A percentile compares a stretch with the other conserved stretches of the same genome.
Evolutionary conservation across 345 rosid genomes (phyloP).

Genomic region (Mercurialis annua): DNA sequence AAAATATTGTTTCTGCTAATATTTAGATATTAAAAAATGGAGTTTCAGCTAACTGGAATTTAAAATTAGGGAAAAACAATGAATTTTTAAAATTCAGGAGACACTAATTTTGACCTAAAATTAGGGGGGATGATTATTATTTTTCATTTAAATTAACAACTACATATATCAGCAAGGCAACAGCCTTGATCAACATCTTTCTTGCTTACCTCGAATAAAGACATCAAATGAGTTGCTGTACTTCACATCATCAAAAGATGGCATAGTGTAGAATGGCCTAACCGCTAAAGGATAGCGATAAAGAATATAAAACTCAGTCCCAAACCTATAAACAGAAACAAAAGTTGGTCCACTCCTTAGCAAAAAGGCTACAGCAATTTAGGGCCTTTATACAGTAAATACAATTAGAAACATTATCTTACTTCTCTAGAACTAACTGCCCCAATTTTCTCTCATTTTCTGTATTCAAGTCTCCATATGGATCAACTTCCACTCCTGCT

Average conservation of each 20-base stretch:
- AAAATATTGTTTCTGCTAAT: too few relatives aligned
- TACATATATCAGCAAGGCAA: too few relatives aligned
- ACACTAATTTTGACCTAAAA: too few relatives aligned
- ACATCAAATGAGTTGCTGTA: constrained; percentile 95
- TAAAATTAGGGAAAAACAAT: too few relatives aligned
- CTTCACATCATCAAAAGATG: constrained; percentile 62
- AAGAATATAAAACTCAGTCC: constrained; percentile 82
- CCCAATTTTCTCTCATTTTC: constrained; percentile 89
- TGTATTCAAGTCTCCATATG: constrained; percentile 83
- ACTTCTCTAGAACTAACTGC: constrained; percentile 82
- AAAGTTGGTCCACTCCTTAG: not conserved
- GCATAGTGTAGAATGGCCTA: constrained; percentile 96
- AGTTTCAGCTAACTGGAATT: too few relatives aligned
- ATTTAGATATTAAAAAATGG: not conserved
- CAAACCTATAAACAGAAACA: constrained; percentile 48
- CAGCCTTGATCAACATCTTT: not conserved
- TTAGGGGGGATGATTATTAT: too few relatives aligned
- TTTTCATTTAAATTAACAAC: too few relatives aligned
- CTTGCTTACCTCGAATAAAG: constrained; percentile 68
- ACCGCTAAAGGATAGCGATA: constrained; percentile 76
- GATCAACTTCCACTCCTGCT: constrained; percentile 82
- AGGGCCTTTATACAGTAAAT: not conserved
- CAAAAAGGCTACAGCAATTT: not conserved
- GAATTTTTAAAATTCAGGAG: too few relatives aligned
- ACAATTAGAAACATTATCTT: constrained; percentile 9